Base-by-base conservation (phyloP, 1,284 basidiomycete genomes). In the Porodaedalea pini region DNA sequence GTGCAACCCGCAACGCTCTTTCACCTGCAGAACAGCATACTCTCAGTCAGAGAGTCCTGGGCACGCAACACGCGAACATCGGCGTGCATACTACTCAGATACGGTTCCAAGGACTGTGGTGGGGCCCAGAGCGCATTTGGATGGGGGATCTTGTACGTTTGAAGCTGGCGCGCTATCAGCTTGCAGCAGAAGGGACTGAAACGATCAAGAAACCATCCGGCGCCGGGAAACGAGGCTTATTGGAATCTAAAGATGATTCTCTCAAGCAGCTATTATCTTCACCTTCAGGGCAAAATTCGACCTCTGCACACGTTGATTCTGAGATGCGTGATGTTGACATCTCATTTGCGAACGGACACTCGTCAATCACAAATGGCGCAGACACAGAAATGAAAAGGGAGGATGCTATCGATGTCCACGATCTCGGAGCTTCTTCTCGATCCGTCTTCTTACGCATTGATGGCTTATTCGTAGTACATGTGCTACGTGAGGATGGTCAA, bases 41-140 rank as follows among this genome's bases (percentile, higher is more conserved):
- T 21, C 17, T 51, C 11, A 31, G 40, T 39, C 23, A 58, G 40
- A 19, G 54, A 56, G 29, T 48, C 50, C 32, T 54, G 54, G 13
- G 36, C 54, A 15, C 13, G 53, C 44, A 64, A 57, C 43, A 56
- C 55, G 8, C 60, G 61, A 45, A 58, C 63, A 17, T 49, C 63
- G 17, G 64, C 63, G 7, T 58, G 53, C 7, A 15, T 52, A 7
- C 48, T 61, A 72, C 69, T 0, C 83, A 86, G 64, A 77, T 70
- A 36, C 77, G 82, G 37, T 90, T 81, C 68, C 89, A 94, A 68
- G 92, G 92, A 0, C 66, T 94, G 11, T 94, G 90, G 90, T 90
- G 88, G 85, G 92, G 92, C 7, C 81, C 86, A 0, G 92, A 94
- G 68, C 80, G 90, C n/a, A 87, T 94, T 55, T 94, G 92, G 92